Base-by-base conservation (phyloP, 805 yeast species). In the Candida bentonensis region DNA sequence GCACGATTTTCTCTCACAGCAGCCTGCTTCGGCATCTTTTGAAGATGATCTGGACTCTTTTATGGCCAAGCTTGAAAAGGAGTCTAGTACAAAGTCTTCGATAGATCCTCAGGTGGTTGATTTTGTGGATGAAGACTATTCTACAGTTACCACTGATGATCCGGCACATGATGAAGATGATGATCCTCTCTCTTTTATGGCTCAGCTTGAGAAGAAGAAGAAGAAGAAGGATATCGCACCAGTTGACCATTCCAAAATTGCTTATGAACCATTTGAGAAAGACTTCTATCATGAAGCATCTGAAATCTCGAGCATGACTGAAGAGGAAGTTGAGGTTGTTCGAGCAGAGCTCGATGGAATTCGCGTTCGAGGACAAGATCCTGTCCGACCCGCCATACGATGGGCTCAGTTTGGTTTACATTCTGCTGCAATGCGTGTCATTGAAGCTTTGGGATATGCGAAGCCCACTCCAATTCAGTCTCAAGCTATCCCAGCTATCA, bases 401-500 rank as follows among this genome's bases (percentile, higher is more conserved):
- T 89, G 96, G 94, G 68, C 82, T 2, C 89, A 85, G 49, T 65
- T 87, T 45, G 95, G 95, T 0, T 65, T 92, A 1, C 80, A 94
- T 0, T 62, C 74, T 0, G 66, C 70, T 1, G 68, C 79, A 1
- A 66, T 75, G 65, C 61, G 69, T 2, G 68, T 76, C 0, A 64
- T 89, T 4, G 65, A 67, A 1, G 67, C 70, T 2, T 58, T 81
- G 7, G 59, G 67, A 4, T 88, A 75, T 56, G 65, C 61, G 0
- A 56, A 63, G 2, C 95, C 97, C 1, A 84, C 96, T 0, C 75
- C 96, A 0, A 86, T 92, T 44, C 98, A 92, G 60, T 70, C 87
- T 0, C 96, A 87, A 54, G 87, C 96, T 0, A 68, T 88, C 21
- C 97, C 98, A 0, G 82, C 87, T 0, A 76, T 87, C 20, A 83